Evolutionary conservation across 2,329 filamentous ascomycete genomes (phyloP).

Genomic region (Clarireedia paspali): DNA sequence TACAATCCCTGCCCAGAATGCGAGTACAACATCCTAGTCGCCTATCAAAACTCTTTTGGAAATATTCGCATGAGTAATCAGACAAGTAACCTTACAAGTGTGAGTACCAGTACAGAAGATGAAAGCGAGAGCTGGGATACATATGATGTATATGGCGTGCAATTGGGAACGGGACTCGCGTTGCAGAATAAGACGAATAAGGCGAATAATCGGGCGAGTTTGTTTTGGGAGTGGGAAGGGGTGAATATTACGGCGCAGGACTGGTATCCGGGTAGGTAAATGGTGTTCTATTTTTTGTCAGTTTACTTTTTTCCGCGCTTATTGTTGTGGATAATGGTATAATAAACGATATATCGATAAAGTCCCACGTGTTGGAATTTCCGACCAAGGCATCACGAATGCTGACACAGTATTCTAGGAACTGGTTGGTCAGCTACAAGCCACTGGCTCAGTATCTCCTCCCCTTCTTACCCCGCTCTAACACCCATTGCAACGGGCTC

Average conservation of each 20-base stretch:
- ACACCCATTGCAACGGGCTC: background rate
- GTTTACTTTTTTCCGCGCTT: no score
- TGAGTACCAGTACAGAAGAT: background rate
- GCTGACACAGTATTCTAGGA: no score
- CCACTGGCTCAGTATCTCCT: no score
- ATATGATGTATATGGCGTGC: background rate
- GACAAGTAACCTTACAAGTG: background rate
- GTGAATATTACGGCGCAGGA: background rate
- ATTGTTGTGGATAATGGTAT: no score
- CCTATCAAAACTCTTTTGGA: conserved; percentile 5
- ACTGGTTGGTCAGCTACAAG: no score
- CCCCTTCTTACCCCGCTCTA: conserved; percentile 1
- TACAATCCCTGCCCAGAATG: conserved; percentile 12
- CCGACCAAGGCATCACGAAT: no score
- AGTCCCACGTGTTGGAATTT: no score
- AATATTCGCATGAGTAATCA: background rate
- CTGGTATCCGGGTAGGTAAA: background rate
- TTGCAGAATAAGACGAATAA: background rate
- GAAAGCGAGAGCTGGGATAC: background rate
- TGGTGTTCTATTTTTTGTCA: no score
- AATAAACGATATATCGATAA: no score
- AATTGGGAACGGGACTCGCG: background rate
- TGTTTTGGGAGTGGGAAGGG: no score
- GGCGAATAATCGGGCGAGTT: no score
- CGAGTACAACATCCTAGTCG: conserved; percentile 8